Evolutionary conservation across 805 yeast genomes (phyloP), one percentile per base, ranked within the genome.

Genomic region (Wickerhamiella siamensis): DNA sequence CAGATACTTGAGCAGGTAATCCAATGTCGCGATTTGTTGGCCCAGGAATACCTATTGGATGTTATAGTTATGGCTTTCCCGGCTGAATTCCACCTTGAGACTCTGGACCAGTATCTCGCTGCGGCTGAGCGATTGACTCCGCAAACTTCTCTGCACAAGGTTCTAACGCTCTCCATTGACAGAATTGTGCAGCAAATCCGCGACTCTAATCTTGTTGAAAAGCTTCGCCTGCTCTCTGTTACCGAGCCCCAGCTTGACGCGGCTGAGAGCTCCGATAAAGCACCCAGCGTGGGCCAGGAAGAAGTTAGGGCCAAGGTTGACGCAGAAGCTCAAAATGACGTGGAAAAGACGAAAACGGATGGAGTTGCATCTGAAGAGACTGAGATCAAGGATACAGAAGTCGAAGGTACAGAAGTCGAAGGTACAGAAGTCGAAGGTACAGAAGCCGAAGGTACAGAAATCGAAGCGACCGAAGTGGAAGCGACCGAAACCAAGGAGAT

Each of bases 11-110:
- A 87, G 52, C 98, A 91, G 59, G 79, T 88, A 31, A 75, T 87
- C 10, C 95, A 87, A 57, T 91, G 97, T 57, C 72, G 82, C 45
- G 98, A 91, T 57, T 77, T 76, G 22, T 69, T 91, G 45, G 96
- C 97, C 3, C 98, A 91, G 62, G 87, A 80, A 55, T 91, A 91
- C 56, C 63, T 91, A 43, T 67, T 87, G 39, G 98, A 91, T 55
- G 95, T 91, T 10, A 69, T 91, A 41, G 79, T 87, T 42, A 96
- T 88, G 57, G 93, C 87, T 1, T 91, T 91, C 64, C 96, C 97
- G 1, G 95, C 83, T 54, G 83, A 81, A 48, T 88, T 80, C 58
- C 97, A 91, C 54, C 62, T 86, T 45, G 69, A 69, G 17, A 83
- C 95, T 0, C 65, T 91, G 51, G 76, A 77, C 41, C 62, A 64